A percentile compares a stretch with the other conserved stretches of the same genome.
Conservation (phyloP, 1,139 yeast genomes). For the Yamadazyma spencermartinsiae region DNA sequence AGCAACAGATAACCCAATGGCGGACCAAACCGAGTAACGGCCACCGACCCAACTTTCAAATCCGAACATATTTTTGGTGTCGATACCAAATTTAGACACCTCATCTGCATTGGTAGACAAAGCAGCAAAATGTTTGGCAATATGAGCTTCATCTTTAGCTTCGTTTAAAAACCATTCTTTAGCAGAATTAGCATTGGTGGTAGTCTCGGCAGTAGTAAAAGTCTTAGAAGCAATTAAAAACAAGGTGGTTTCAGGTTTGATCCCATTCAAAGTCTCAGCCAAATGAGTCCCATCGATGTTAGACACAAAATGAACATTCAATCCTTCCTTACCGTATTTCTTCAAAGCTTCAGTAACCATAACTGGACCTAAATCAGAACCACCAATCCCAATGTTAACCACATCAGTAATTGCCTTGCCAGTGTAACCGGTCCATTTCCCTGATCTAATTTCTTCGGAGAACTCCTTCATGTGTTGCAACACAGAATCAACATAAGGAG, state of each 20-base stretch:
- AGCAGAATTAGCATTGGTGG: conserved; percentile 93
- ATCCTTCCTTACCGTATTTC: conserved; percentile 75
- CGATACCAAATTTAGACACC: conserved; percentile 93
- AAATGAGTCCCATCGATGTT: conserved; percentile 98
- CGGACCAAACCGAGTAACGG: conserved; percentile 98
- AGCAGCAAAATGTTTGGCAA: conserved; percentile 97
- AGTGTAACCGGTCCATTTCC: conserved; percentile 95
- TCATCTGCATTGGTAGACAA: conserved; percentile 89
- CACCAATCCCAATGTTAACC: conserved; percentile 98
- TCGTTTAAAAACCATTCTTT: conserved; percentile 85
- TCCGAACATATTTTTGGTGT: conserved; percentile 97
- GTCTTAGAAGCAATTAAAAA: conserved; percentile 96
- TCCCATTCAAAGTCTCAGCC: conserved; percentile 79
- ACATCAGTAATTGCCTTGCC: conserved; percentile 92
- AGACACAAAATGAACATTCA: conserved; percentile 89
- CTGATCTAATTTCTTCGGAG: conserved; percentile 84
- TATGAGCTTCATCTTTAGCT: conserved; percentile 67
- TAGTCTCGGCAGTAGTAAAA: conserved; percentile 97
- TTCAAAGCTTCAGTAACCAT: conserved; percentile 99
- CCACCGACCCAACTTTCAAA: conserved; percentile 99
- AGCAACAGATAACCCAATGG: conserved; percentile 95
- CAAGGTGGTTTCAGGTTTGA: conserved; percentile 88
- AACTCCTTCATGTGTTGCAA: conserved; percentile 96
- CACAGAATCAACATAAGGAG: conserved; percentile 86
- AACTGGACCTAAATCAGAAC: conserved; percentile 97